These are phyloP conservation scores for Penicillium sp. DNA, from an alignment of 2,329 filamentous ascomycete species.

Conservation along the genomic window DNA sequence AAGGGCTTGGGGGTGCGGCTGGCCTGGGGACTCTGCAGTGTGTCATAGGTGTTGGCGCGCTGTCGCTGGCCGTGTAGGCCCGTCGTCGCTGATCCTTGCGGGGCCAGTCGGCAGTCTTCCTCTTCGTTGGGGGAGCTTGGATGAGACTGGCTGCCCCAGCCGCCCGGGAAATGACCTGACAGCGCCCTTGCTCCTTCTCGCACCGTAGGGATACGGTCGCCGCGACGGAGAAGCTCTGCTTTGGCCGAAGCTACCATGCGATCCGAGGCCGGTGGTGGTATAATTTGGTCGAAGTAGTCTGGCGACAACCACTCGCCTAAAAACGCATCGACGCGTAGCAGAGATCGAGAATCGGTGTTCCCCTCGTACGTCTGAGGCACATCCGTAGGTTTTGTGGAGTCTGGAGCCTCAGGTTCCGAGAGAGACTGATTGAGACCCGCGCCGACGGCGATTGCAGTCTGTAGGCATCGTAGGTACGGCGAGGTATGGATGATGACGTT, in stretches of 20 bases:
- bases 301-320: conserved; percentile 93
- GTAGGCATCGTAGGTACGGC: conserved; percentile 88
- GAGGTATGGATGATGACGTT: conserved; percentile 85
- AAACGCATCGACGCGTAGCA: conserved; percentile 80
- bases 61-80: conserved; percentile 36
- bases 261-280: conserved; percentile 76
- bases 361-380: not conserved
- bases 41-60: conserved; percentile 47
- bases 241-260: conserved; percentile 89
- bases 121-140: conserved; percentile 23
- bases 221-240: conserved; percentile 72
- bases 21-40: conserved; percentile 26
- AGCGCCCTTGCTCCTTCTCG: conserved; percentile 36
- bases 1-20: conserved; percentile 21
- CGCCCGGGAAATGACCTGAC: conserved; percentile 51
- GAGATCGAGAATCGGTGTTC: conserved; percentile 19
- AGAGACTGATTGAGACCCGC: conserved; percentile 64
- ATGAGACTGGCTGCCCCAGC: conserved; percentile 48
- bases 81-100: not conserved
- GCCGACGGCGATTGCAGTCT: conserved; percentile 83
- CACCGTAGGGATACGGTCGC: conserved; percentile 55
- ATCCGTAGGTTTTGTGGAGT: conserved; percentile 2
- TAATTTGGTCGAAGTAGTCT: conserved; percentile 89
- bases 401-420: conserved; percentile 17
- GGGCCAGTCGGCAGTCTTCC: conserved; percentile 21